phyloP scores from a whole-genome alignment of 1,284 basidiomycete genomes.

The Phellopilus nigrolimitatus region DNA sequence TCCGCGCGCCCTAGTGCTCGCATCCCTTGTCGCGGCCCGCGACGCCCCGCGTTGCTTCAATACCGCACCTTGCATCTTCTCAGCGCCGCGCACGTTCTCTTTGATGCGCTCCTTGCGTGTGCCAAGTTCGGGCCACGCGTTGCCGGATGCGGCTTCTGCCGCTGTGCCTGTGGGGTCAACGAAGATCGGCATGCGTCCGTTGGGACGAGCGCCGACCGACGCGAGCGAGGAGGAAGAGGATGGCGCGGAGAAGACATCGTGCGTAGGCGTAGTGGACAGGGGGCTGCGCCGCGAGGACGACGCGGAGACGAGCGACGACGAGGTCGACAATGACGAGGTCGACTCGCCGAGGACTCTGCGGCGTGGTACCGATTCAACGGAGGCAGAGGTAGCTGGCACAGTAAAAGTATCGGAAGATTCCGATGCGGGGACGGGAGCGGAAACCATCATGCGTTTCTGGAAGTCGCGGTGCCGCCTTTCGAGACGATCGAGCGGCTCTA shows the following conservation, averaged over 20 bases:
- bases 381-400: constrained; percentile 23
- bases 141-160: constrained; percentile 33
- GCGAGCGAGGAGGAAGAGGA: constrained; percentile 11
- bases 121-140: constrained; percentile 64
- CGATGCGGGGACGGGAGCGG: constrained; percentile 33
- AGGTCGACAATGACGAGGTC: constrained; percentile 24
- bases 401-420: constrained; percentile 28
- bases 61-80: constrained; percentile 60
- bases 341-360: constrained; percentile 20
- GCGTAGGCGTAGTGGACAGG: constrained; percentile 19
- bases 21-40: constrained; percentile 12
- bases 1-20: constrained; percentile 10
- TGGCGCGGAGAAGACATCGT: constrained; percentile 15
- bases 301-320: constrained; percentile 29
- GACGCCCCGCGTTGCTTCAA: constrained; percentile 36
- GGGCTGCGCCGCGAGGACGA: constrained; percentile 27
- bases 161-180: constrained; percentile 58
- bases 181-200: constrained; percentile 60
- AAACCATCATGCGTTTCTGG: constrained; percentile 73
- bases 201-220: constrained; percentile 36
- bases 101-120: constrained; percentile 70
- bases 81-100: constrained; percentile 65
- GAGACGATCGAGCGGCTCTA: constrained; percentile 71
- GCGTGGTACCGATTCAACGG: constrained; percentile 9
- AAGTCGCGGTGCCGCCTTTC: constrained; percentile 75